Percentiles rank a stretch among this genome's conserved stretches.
Conservation (phyloP, 805 yeast genomes). For the Ogataea salicorniae region DNA sequence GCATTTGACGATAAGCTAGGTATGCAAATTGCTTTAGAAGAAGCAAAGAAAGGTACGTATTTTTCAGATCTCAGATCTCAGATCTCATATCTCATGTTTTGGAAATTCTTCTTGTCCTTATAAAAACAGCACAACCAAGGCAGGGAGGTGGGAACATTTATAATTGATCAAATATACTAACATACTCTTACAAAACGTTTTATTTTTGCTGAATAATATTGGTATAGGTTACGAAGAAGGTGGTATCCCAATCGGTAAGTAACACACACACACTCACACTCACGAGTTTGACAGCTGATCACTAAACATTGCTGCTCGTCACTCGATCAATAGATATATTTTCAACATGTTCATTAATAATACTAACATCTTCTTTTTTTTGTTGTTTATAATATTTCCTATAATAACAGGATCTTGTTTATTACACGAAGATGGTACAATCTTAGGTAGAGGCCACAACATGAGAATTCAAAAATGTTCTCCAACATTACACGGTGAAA, state of each 20-base stretch:
- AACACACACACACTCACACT: too few species aligned
- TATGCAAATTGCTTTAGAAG: conserved; percentile 63
- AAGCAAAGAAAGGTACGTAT: conserved; percentile 54
- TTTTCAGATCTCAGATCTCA: not conserved
- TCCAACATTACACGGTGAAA: conserved; percentile 89
- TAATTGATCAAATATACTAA: too few species aligned
- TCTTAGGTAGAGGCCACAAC: conserved; percentile 88
- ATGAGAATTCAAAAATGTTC: conserved; percentile 81
- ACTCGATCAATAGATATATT: too few species aligned
- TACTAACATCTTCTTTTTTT: conserved; percentile 22
- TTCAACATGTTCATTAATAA: conserved; percentile 41
- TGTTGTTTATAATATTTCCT: conserved; percentile 13
- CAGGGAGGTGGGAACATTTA: too few species aligned
- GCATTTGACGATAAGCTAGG: conserved; percentile 62
- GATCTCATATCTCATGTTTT: not conserved
- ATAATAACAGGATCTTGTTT: conserved; percentile 55
- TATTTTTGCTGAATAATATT: too few species aligned
- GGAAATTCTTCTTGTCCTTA: not conserved
- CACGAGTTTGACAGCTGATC: too few species aligned
- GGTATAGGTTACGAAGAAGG: conserved; percentile 63
- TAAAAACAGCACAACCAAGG: too few species aligned
- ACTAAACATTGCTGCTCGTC: too few species aligned
- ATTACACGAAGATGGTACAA: conserved; percentile 67
- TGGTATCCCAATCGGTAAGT: conserved; percentile 44
- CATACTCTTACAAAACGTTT: too few species aligned